Percentiles rank a stretch among this genome's conserved stretches.
Conservation (phyloP, 208 protist genomes). For the Wallacemonas sp. region DNA sequence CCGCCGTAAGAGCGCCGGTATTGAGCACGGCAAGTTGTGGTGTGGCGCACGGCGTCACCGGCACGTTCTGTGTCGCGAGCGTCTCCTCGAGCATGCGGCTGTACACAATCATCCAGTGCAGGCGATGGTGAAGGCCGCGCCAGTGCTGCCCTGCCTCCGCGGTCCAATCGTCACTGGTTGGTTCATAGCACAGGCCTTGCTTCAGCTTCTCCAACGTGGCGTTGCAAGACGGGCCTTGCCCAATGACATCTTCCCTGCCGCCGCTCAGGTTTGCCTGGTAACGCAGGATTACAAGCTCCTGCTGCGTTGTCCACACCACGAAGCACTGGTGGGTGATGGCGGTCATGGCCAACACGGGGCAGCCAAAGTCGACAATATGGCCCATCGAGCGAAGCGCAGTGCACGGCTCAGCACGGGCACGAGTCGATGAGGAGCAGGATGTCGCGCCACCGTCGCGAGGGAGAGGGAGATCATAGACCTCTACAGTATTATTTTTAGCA, state of each 20-base stretch:
- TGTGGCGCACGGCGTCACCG: background rate
- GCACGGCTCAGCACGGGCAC: conserved; percentile 12
- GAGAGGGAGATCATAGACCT: conserved; percentile 30
- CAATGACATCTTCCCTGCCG: conserved; percentile 1
- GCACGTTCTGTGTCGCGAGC: background rate
- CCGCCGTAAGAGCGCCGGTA: background rate
- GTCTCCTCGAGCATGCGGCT: background rate
- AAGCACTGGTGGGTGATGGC: conserved; percentile 70
- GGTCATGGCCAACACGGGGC: conserved; percentile 42
- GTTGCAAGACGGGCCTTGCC: background rate
- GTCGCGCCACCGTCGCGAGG: background rate
- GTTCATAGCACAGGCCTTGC: background rate
- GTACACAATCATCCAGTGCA: conserved; percentile 9
- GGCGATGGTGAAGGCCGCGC: conserved; percentile 6
- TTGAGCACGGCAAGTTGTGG: background rate
- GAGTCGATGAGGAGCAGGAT: conserved; percentile 13
- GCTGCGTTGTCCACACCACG: conserved; percentile 53
- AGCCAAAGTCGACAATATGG: conserved; percentile 56
- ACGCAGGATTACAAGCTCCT: conserved; percentile 59
- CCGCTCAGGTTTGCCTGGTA: conserved; percentile 70
- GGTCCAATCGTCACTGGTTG: background rate
- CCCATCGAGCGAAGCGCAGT: conserved; percentile 12
- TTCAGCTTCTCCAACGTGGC: conserved; percentile 5
- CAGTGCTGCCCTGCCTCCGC: conserved; percentile 14
- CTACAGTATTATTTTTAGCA: conserved; percentile 25